Base-by-base conservation (phyloP, 1,284 basidiomycete genomes). In the Thecaphora thlaspeos region DNA sequence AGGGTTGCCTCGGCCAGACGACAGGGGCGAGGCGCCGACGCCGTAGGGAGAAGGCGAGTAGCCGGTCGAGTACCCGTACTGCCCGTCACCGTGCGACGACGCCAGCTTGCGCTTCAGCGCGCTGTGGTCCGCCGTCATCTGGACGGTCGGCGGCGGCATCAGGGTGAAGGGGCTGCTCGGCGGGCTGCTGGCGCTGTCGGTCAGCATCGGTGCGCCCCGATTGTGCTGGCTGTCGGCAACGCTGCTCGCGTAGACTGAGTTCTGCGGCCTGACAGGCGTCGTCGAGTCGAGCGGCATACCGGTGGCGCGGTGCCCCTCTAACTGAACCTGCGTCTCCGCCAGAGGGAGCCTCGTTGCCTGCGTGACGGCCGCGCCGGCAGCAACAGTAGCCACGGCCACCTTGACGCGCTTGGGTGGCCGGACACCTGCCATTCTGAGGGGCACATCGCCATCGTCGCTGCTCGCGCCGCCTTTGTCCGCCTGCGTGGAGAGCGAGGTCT, bases 161-260 rank as follows among this genome's bases (percentile, higher is more conserved):
- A 67, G 48, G 36, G 56, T 60, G 24, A 60, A 41, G 1, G 69
- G 71, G 40, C 70, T 71, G 49, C 61, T 68, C 2, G 62, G 70
- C 12, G 71, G 71, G 37, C 68, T 71, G 61, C 62, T 67, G 43
- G 70, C 65, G 45, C 59, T 64, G 48, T 72, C 68, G 36, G 69
- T 67, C 41, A 74, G 53, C 48, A 60, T 56, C 7, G 71, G 71
- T 34, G 72, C 44, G 8, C 47, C 45, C 42, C 59, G 59, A 52
- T 56, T 60, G 43, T 59, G 60, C 37, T 34, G 53, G 57, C 62
- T 66, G 34, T 62, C 58, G n/a, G 50, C 54, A 34, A 55, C 46
- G 54, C 69, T 71, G 57, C 67, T 64, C 34, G 52, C 51, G 28
- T 61, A 63, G 18, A 60, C 46, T 18, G 53, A 59, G 14, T 47